Percentiles rank a stretch among this genome's conserved stretches.
Evolutionary conservation across 2,329 filamentous ascomycete species (phyloP).

Genomic region (Aspergillus glaucus): DNA sequence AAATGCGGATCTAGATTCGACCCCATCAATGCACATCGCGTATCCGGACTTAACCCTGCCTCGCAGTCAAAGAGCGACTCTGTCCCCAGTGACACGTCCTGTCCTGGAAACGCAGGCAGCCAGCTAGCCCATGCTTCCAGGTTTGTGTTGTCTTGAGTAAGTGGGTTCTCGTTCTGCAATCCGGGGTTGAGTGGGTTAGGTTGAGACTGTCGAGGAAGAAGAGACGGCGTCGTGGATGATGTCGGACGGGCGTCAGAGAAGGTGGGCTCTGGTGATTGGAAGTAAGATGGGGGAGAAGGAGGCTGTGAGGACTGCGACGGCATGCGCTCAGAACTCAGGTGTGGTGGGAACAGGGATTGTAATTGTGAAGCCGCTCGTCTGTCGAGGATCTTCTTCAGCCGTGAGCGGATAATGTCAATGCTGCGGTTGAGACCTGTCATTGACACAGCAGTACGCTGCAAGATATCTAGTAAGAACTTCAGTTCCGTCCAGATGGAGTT

Average conservation of each 20-base stretch:
- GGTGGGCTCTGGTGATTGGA: not conserved
- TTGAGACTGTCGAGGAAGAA: conserved; percentile 1
- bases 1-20: conserved; percentile 19
- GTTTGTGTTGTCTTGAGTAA: not conserved
- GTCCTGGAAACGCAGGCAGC: conserved; percentile 20
- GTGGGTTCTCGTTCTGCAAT: conserved; percentile 5
- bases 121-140: conserved; percentile 5
- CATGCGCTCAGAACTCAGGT: not conserved
- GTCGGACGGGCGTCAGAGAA: not conserved
- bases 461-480: conserved; percentile 16
- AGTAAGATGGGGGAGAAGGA: not conserved
- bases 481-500: conserved; percentile 10
- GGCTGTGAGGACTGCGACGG: not conserved
- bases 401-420: conserved; percentile 19
- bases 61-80: conserved; percentile 15
- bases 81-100: conserved; percentile 18
- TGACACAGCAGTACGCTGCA: conserved; percentile 13
- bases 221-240: not conserved
- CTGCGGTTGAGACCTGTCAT: conserved; percentile 20
- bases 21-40: conserved; percentile 15
- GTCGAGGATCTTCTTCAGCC: conserved; percentile 17
- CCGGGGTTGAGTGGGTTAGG: not conserved
- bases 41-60: conserved; percentile 5
- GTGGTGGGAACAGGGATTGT: conserved; percentile 6
- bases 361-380: conserved; percentile 6